Base-by-base conservation (phyloP, 768 basidiomycete species). In the Lactarius indigo region DNA sequence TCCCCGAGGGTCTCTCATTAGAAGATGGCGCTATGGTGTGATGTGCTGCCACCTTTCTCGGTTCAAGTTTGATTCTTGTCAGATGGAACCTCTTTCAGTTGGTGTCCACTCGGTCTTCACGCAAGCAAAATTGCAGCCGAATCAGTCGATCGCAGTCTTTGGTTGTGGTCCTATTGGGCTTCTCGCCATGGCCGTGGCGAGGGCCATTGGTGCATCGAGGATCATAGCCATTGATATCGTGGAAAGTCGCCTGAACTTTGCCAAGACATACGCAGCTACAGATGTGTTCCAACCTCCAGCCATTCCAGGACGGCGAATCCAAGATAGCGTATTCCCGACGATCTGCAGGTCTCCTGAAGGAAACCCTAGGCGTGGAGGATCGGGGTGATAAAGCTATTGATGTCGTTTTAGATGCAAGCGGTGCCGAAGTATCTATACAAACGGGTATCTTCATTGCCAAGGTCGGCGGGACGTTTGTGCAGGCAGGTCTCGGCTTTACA, bases 21-120 rank as follows among this genome's bases (percentile, higher is more conserved):
- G 96, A 96, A 76, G 95, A 98, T 74, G 96, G 96, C 37, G 95
- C 96, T 7, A 91, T 98, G 92, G 91, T 91, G 64, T 59, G 79
- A 66, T n/a, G 5, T 3, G 50, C 20, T 28, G 26, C 31, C 41
- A 41, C 44, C 42, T 65, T 65, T 26, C 55, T 61, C 13, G 5
- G 20, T 39, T 6, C 5, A 18, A 20, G 13, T 54, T 50, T 39
- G 50, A 42, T 54, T 47, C 13, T 44, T 41, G 58, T 44, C 63
- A 94, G 92, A 94, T 97, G 80, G 96, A 98, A 76, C 96, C 96
- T 5, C 85, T 98, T 47, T 87, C 96, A 28, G 96, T 98, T 30
- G 96, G 87, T 4, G 84, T 97, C 15, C 96, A 98, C 76, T 89
- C 94, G 0, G 89, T 97, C 35, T 82, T 86, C 61, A 91, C 84